phyloP scores from a whole-genome alignment of 1,284 basidiomycete species.

The Ceratobasidium sp. region DNA sequence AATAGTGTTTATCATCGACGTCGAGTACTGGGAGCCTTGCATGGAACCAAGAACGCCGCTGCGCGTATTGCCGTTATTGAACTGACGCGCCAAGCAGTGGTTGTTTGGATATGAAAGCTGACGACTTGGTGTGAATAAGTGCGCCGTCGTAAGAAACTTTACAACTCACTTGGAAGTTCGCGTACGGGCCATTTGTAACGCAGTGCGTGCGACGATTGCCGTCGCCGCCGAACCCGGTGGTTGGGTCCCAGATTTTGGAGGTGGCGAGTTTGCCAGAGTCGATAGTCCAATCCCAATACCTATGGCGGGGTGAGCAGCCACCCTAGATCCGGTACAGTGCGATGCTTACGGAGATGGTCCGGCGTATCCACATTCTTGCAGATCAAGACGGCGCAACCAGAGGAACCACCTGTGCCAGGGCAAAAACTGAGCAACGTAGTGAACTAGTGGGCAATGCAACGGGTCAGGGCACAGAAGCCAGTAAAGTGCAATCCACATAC shows the following conservation, averaged over 20 bases:
- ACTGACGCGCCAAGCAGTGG: conserved; percentile 35
- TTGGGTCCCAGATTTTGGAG: conserved; percentile 36
- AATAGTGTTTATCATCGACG: not conserved
- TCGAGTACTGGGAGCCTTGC: conserved; percentile 40
- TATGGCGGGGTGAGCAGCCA: not conserved
- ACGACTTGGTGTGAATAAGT: not conserved
- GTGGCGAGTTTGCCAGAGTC: conserved; percentile 36
- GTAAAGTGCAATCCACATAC: conserved; percentile 1
- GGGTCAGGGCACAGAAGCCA: not conserved
- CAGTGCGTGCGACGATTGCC: conserved; percentile 36
- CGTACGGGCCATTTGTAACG: conserved; percentile 36
- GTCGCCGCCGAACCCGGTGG: conserved; percentile 36
- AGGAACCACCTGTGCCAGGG: conserved; percentile 44
- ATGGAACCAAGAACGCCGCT: conserved; percentile 16
- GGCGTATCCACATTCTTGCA: conserved; percentile 41
- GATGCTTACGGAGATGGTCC: conserved; percentile 35
- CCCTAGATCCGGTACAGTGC: not conserved
- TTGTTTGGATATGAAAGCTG: conserved; percentile 32
- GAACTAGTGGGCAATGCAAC: not conserved
- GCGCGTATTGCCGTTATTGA: conserved; percentile 40
- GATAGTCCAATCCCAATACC: conserved; percentile 45
- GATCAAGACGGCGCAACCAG: conserved; percentile 31
- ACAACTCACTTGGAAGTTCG: conserved; percentile 26
- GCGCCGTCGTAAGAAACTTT: not conserved
- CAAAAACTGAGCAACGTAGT: conserved; percentile 35